These are phyloP conservation scores for Thecamonas trahens DNA, from an alignment of 78 protist genomes.

Conservation along the genomic window DNA sequence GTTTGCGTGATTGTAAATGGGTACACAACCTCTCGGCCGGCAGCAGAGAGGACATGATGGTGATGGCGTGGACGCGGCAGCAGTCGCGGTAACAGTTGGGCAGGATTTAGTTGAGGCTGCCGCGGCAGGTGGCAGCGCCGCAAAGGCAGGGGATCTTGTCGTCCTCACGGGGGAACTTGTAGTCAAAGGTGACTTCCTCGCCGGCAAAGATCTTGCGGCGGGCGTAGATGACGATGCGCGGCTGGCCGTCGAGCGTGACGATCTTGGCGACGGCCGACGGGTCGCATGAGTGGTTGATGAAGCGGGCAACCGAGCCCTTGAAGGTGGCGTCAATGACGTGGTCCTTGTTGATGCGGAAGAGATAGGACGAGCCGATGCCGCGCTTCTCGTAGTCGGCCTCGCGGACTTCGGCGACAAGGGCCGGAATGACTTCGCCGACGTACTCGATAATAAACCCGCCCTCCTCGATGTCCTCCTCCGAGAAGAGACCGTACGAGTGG, in stretches of 20 bases:
- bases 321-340: conserved; percentile 90
- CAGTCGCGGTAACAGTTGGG: too few species aligned
- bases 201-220: conserved; percentile 66
- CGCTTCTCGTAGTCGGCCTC: conserved; percentile 67
- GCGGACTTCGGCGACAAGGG: conserved; percentile 70
- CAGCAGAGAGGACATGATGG: too few species aligned
- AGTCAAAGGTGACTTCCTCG: conserved; percentile 93
- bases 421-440: conserved; percentile 90
- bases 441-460: conserved; percentile 93
- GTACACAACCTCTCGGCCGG: too few species aligned
- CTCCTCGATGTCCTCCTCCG: conserved; percentile 48
- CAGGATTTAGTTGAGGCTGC: conserved; percentile 64
- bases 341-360: conserved; percentile 85
- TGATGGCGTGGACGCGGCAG: too few species aligned
- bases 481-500: conserved; percentile 84
- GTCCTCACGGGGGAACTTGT: conserved; percentile 90
- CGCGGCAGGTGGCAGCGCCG: conserved; percentile 62
- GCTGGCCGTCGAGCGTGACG: conserved; percentile 49
- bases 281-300: conserved; percentile 96
- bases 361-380: conserved; percentile 74
- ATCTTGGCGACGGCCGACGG: conserved; percentile 59
- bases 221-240: conserved; percentile 77
- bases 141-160: conserved; percentile 89
- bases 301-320: conserved; percentile 89
- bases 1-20: too few species aligned